Conservation (phyloP, 805 yeast species). For the Kazachstania taianensis region DNA sequence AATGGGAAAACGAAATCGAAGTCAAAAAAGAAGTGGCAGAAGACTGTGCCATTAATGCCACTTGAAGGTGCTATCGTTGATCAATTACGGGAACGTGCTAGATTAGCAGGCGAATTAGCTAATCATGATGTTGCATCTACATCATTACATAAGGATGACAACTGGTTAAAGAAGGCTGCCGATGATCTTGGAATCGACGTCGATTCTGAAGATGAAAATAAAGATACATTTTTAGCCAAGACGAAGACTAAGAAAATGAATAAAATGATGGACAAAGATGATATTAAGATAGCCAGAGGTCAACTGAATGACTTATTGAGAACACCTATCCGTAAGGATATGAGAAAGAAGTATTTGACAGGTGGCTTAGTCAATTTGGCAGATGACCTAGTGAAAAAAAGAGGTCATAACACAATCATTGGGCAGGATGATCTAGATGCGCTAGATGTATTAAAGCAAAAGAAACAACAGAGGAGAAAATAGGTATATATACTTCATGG, state of each 20-base stretch:
- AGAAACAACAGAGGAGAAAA: slow-evolving; percentile 3
- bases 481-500: slow-evolving; percentile 1
- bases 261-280: slow-evolving; percentile 43
- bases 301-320: slow-evolving; percentile 45
- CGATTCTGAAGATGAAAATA: slow-evolving; percentile 53
- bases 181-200: slow-evolving; percentile 82
- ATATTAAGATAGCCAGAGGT: slow-evolving; percentile 36
- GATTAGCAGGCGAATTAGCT: slow-evolving; percentile 62
- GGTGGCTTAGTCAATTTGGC: slow-evolving; percentile 74
- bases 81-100: slow-evolving; percentile 60
- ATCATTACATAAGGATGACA: slow-evolving; percentile 54
- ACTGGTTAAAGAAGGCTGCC: slow-evolving; percentile 86
- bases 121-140: slow-evolving; percentile 56
- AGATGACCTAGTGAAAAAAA: slow-evolving; percentile 58
- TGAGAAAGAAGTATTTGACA: slow-evolving; percentile 65
- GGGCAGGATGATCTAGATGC: slow-evolving; percentile 67
- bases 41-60: slow-evolving; percentile 58
- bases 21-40: slow-evolving; percentile 33
- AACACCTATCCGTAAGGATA: slow-evolving; percentile 48
- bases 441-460: slow-evolving; percentile 42
- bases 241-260: slow-evolving; percentile 47
- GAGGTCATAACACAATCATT: slow-evolving; percentile 55
- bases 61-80: slow-evolving; percentile 64
- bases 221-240: slow-evolving; percentile 40
- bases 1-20: slow-evolving; percentile 9